phyloP scores from a whole-genome alignment of 2,329 filamentous ascomycete species.

The Dactylellina haptotyla region DNA sequence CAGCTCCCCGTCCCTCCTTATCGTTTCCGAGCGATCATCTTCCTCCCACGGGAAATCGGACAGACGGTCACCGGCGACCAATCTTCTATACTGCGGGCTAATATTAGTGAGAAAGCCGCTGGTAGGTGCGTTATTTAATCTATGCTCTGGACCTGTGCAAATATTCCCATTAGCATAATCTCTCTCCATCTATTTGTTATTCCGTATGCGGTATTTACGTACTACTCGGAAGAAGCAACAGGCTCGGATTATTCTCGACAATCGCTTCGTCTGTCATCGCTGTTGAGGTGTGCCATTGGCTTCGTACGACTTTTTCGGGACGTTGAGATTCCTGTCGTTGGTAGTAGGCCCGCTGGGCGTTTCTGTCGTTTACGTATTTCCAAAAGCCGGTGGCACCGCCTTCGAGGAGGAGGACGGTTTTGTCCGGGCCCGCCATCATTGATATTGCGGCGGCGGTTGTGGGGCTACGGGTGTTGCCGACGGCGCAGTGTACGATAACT shows the following conservation, averaged over 20 bases:
- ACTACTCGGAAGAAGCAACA: conserved; percentile 10
- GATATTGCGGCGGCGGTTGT: conserved; percentile 16
- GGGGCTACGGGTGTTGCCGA: conserved; percentile 30
- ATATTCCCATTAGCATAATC: neutral
- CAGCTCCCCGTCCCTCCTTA: conserved; percentile 6
- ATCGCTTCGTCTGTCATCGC: neutral
- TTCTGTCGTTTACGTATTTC: neutral
- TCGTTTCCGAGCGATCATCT: conserved; percentile 17
- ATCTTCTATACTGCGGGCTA: neutral
- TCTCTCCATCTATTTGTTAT: neutral
- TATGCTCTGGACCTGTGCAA: conserved; percentile 2
- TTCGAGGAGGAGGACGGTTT: conserved; percentile 30
- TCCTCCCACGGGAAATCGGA: conserved; percentile 29
- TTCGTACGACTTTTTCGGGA: neutral
- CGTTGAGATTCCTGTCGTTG: neutral
- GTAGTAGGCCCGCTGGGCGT: neutral
- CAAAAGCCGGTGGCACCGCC: conserved; percentile 29
- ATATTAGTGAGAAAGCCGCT: neutral
- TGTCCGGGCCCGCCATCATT: conserved; percentile 7
- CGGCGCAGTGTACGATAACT: conserved; percentile 41
- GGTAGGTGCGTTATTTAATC: neutral
- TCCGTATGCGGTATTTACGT: neutral
- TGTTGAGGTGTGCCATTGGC: neutral
- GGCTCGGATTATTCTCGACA: conserved; percentile 7
- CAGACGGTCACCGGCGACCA: conserved; percentile 9